phyloP scores from a whole-genome alignment of 2,329 filamentous ascomycete genomes.

The Colletotrichum brevisporum region DNA sequence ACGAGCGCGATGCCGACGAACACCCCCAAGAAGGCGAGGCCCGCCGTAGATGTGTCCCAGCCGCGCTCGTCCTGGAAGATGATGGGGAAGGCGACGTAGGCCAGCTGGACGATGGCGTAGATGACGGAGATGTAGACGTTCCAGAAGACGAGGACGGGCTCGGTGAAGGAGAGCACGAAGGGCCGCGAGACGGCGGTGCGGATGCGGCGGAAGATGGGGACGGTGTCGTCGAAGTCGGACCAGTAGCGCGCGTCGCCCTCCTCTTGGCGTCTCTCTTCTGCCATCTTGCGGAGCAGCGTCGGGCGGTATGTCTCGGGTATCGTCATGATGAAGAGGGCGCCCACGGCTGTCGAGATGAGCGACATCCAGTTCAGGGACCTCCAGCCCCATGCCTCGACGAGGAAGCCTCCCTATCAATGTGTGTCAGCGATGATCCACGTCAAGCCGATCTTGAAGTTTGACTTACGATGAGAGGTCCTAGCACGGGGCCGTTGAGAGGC shows the following conservation, averaged over 20 bases:
- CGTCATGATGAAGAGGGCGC: slow-evolving; percentile 63
- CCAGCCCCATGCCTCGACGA: slow-evolving; percentile 72
- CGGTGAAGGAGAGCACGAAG: slow-evolving; percentile 72
- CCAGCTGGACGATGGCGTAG: slow-evolving; percentile 75
- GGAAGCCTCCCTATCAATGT: slow-evolving; percentile 62
- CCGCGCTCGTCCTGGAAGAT: slow-evolving; percentile 70
- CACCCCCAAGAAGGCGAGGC: slow-evolving; percentile 56
- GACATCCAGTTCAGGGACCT: slow-evolving; percentile 74
- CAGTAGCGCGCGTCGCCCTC: slow-evolving; percentile 67
- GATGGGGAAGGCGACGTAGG: slow-evolving; percentile 76
- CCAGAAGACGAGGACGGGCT: slow-evolving; percentile 67
- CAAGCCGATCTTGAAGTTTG: neutral
- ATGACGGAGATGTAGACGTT: slow-evolving; percentile 75
- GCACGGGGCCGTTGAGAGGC: slow-evolving; percentile 70
- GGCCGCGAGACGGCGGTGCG: slow-evolving; percentile 72
- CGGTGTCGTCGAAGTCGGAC: slow-evolving; percentile 71
- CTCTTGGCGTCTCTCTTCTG: slow-evolving; percentile 60
- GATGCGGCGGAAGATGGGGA: slow-evolving; percentile 65
- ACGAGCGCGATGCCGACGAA: slow-evolving; percentile 42
- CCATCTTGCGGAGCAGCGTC: slow-evolving; percentile 65
- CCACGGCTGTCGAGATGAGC: slow-evolving; percentile 66
- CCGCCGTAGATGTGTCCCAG: slow-evolving; percentile 69
- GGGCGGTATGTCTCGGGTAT: slow-evolving; percentile 71
- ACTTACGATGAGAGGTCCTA: slow-evolving; percentile 45
- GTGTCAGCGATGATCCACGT: neutral